Conservation (phyloP, 352 stramenopile species). For the Pythium brassicae region DNA sequence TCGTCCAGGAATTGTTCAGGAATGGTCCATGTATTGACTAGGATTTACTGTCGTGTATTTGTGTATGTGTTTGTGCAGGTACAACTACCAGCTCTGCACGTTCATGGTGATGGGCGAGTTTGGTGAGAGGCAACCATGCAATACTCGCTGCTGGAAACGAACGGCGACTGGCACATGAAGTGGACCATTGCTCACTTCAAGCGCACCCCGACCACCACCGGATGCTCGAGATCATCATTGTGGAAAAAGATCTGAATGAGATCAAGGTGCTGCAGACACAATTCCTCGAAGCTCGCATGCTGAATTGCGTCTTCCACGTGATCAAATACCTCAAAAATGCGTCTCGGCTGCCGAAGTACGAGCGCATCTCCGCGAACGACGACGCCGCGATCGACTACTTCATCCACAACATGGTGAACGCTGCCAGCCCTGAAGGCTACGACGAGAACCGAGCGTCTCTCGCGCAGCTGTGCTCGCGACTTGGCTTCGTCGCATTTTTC, state of each 20-base stretch:
- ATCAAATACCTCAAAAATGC: slow-evolving; percentile 17
- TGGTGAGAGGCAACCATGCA: slow-evolving; percentile 9
- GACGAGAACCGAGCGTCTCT: background rate
- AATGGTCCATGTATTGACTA: too few relatives aligned
- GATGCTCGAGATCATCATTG: slow-evolving; percentile 17
- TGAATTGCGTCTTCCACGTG: slow-evolving; percentile 25
- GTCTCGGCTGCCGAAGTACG: slow-evolving; percentile 11
- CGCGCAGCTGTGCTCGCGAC: background rate
- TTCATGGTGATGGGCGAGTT: slow-evolving; percentile 22
- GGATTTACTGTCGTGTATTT: too few relatives aligned
- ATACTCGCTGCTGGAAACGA: slow-evolving; percentile 17
- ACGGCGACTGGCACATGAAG: slow-evolving; percentile 23
- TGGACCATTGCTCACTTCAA: slow-evolving; percentile 7
- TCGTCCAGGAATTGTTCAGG: too few relatives aligned
- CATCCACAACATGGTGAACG: slow-evolving; percentile 11
- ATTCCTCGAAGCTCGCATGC: slow-evolving; percentile 10
- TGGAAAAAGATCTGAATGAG: slow-evolving; percentile 25
- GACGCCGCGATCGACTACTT: slow-evolving; percentile 1
- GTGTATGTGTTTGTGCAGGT: too few relatives aligned
- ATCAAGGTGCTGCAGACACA: slow-evolving; percentile 13
- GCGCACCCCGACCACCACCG: slow-evolving; percentile 2
- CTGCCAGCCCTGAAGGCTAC: background rate
- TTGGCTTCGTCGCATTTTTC: background rate
- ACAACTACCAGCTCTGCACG: slow-evolving; percentile 21
- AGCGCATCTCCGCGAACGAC: slow-evolving; percentile 10